These are phyloP conservation scores for Yarrowia sp. DNA, from an alignment of 805 yeast genomes.

Conservation along the genomic window DNA sequence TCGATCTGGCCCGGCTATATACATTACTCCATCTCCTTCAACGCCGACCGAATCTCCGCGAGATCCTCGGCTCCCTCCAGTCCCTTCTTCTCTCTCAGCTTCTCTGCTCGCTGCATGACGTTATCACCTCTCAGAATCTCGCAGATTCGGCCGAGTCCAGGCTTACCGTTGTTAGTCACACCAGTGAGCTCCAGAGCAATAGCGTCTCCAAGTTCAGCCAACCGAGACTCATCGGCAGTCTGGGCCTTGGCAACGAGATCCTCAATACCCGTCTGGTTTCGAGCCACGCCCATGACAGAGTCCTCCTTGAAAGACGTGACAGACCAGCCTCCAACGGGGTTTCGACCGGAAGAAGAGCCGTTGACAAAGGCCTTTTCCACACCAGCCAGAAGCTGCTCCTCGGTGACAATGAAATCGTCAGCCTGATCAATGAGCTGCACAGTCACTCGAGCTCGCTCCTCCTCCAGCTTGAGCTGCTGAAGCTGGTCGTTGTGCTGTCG, in stretches of 20 bases:
- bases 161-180: constrained; percentile 32
- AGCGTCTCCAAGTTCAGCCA: constrained; percentile 28
- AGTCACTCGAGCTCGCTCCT: constrained; percentile 54
- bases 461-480: constrained; percentile 51
- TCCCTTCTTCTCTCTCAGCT: not conserved
- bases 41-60: constrained; percentile 10
- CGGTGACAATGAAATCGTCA: constrained; percentile 67
- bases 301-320: constrained; percentile 21
- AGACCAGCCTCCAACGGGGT: constrained; percentile 18
- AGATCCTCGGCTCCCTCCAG: constrained; percentile 6
- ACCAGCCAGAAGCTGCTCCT: constrained; percentile 57
- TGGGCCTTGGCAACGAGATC: not conserved
- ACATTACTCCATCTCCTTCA: constrained; percentile 10
- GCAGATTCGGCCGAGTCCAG: constrained; percentile 37
- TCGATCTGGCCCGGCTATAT: no score
- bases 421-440: constrained; percentile 72
- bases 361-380: constrained; percentile 53
- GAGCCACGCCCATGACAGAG: constrained; percentile 11
- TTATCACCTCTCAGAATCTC: constrained; percentile 31
- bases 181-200: constrained; percentile 32
- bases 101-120: constrained; percentile 16
- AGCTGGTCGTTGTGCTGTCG: constrained; percentile 65
- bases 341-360: constrained; percentile 23
- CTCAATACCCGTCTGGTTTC: constrained; percentile 16
- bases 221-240: not conserved